These are phyloP conservation scores for Vitis labrusca DNA, from an alignment of 164 flowering plant species.

Conservation along the genomic window DNA sequence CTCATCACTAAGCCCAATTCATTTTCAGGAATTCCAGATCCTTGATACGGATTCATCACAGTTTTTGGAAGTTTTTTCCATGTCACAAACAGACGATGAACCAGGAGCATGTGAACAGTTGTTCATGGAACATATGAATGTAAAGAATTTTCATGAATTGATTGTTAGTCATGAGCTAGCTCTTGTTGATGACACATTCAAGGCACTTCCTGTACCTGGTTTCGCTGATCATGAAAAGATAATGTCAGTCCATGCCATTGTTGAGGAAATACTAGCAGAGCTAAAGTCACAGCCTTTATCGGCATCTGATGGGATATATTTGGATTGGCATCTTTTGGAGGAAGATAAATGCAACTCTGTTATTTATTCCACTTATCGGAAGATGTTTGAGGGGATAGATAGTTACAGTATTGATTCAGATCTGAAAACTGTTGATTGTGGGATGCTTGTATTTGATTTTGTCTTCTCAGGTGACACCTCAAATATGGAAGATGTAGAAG, in stretches of 20 bases:
- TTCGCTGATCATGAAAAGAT: slow-evolving; percentile 39
- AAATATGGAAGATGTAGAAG: slow-evolving; percentile 21
- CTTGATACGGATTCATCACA: slow-evolving; percentile 37
- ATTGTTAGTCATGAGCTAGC: slow-evolving; percentile 68
- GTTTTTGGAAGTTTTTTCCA: slow-evolving; percentile 27
- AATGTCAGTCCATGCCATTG: slow-evolving; percentile 25
- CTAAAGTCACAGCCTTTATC: slow-evolving; percentile 55
- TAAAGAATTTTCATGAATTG: slow-evolving; percentile 52
- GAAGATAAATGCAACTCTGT: slow-evolving; percentile 40
- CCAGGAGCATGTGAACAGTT: slow-evolving; percentile 38
- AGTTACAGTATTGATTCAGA: slow-evolving; percentile 23
- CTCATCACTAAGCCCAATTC: slow-evolving; percentile 19
- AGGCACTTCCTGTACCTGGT: slow-evolving; percentile 74
- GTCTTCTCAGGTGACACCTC: slow-evolving; percentile 36
- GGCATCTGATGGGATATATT: slow-evolving; percentile 77
- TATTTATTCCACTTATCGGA: slow-evolving; percentile 28
- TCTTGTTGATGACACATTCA: slow-evolving; percentile 68
- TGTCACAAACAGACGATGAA: slow-evolving; percentile 18
- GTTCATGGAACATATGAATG: slow-evolving; percentile 41
- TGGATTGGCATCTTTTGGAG: slow-evolving; percentile 83
- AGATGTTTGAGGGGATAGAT: slow-evolving; percentile 36
- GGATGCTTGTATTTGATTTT: slow-evolving; percentile 32
- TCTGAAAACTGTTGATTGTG: slow-evolving; percentile 21
- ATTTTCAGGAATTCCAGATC: slow-evolving; percentile 62
- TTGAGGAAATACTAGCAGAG: slow-evolving; percentile 39